Conservation (phyloP, 2,329 filamentous ascomycete genomes). For the Aureobasidium sp. region DNA sequence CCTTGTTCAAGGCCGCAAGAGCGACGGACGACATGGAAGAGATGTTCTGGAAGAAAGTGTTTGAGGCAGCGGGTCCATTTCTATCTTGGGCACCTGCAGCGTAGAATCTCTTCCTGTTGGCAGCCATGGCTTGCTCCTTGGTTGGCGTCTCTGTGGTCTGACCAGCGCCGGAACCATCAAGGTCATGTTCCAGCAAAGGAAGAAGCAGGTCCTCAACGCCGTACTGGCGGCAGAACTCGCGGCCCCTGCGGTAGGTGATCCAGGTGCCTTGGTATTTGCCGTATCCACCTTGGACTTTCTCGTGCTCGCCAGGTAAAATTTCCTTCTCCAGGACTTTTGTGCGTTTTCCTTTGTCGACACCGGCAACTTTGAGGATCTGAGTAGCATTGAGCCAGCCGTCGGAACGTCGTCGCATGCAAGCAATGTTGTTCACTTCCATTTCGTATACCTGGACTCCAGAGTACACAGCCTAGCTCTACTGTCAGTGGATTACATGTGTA, state of each 20-base stretch:
- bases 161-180: constrained; percentile 64
- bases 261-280: constrained; percentile 99
- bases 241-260: constrained; percentile 88
- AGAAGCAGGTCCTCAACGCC: constrained; percentile 69
- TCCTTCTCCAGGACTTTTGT: constrained; percentile 98
- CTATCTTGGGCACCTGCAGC: constrained; percentile 65
- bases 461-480: constrained; percentile 64
- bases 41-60: constrained; percentile 96
- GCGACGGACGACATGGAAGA: constrained; percentile 88
- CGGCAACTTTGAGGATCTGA: constrained; percentile 94
- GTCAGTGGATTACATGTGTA: background rate
- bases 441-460: constrained; percentile 96
- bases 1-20: constrained; percentile 91
- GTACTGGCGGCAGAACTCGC: constrained; percentile 80
- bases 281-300: constrained; percentile 97
- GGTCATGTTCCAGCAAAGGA: constrained; percentile 72
- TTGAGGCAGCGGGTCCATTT: constrained; percentile 46
- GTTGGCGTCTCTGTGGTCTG: constrained; percentile 87
- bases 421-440: constrained; percentile 90
- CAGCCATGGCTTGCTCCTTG: constrained; percentile 98
- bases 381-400: constrained; percentile 98
- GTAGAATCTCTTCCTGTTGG: constrained; percentile 82
- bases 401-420: constrained; percentile 89
- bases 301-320: constrained; percentile 90
- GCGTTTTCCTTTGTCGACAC: constrained; percentile 93